Evolutionary conservation across 768 basidiomycete genomes (phyloP).

Genomic region (Calocera cornea): DNA sequence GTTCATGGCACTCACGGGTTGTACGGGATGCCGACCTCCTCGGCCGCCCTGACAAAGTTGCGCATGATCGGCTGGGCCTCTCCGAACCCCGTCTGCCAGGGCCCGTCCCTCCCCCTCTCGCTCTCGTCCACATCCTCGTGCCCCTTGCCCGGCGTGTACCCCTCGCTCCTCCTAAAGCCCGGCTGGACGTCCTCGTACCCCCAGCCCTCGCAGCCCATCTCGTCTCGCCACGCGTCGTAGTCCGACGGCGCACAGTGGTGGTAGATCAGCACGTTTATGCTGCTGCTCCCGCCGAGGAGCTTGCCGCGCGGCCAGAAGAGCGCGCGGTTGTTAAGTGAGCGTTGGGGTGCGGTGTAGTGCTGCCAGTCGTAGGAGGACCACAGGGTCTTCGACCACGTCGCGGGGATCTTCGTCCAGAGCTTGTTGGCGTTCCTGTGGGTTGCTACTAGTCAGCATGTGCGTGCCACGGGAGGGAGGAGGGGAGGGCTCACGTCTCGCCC

Average conservation of each 20-base stretch:
- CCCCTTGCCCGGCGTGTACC: neutral
- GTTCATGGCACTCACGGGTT: neutral
- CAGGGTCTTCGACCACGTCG: neutral
- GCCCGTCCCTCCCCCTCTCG: neutral
- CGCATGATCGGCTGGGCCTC: neutral
- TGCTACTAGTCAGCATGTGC: too few species aligned
- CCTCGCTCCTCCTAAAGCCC: neutral
- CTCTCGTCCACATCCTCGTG: neutral
- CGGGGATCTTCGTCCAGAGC: neutral
- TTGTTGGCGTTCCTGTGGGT: neutral
- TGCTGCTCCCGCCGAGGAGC: neutral
- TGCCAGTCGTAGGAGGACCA: neutral
- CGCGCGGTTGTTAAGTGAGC: neutral
- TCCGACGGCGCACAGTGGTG: neutral
- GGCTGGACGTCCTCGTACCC: neutral
- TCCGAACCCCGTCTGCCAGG: neutral
- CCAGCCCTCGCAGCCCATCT: neutral
- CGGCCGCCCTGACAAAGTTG: neutral
- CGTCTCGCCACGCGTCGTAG: neutral
- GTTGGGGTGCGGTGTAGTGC: neutral
- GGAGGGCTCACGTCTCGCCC: slow-evolving; percentile 14
- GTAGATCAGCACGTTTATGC: neutral
- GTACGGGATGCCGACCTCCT: neutral
- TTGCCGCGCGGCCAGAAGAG: neutral
- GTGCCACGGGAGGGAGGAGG: neutral